Percentiles rank a stretch among this genome's conserved stretches.
These are phyloP conservation scores for Debaryomyces tyrocola DNA, from an alignment of 805 yeast species.

Conservation along the genomic window DNA sequence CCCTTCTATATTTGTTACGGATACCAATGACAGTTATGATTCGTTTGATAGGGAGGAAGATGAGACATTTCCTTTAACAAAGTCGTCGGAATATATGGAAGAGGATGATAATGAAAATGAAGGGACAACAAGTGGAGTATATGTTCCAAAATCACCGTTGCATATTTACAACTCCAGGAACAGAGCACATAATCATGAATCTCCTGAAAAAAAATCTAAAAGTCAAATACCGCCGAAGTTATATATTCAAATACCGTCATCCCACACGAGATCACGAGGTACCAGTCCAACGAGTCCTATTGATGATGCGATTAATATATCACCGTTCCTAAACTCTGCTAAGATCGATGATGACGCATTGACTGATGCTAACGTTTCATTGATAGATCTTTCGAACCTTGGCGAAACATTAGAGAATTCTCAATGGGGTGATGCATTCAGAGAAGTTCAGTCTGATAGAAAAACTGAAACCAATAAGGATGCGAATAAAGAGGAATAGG, in stretches of 20 bases:
- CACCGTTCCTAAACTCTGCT: slow-evolving; percentile 13
- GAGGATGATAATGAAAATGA: slow-evolving; percentile 11
- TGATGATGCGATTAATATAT: slow-evolving; percentile 10
- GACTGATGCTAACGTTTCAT: slow-evolving; percentile 8
- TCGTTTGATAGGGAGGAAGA: slow-evolving; percentile 4
- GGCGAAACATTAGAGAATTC: slow-evolving; percentile 26
- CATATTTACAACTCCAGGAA: slow-evolving; percentile 18
- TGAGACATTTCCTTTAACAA: slow-evolving; percentile 4
- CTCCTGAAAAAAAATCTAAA: slow-evolving; percentile 1
- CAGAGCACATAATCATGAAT: neutral
- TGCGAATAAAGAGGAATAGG: slow-evolving; percentile 2
- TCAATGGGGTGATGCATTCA: slow-evolving; percentile 25
- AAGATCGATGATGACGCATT: neutral
- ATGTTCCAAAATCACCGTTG: slow-evolving; percentile 32
- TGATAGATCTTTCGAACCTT: slow-evolving; percentile 20
- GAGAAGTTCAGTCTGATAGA: slow-evolving; percentile 15
- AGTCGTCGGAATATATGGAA: neutral
- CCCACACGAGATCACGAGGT: slow-evolving; percentile 1
- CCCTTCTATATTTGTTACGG: slow-evolving; percentile 14
- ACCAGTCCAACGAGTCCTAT: slow-evolving; percentile 1
- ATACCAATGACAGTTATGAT: slow-evolving; percentile 7
- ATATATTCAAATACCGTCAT: slow-evolving; percentile 15
- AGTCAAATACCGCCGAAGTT: slow-evolving; percentile 17
- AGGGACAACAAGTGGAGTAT: slow-evolving; percentile 19
- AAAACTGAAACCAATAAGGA: slow-evolving; percentile 1